Conservation (phyloP, 768 basidiomycete genomes). For the Tylopilus balloui region DNA sequence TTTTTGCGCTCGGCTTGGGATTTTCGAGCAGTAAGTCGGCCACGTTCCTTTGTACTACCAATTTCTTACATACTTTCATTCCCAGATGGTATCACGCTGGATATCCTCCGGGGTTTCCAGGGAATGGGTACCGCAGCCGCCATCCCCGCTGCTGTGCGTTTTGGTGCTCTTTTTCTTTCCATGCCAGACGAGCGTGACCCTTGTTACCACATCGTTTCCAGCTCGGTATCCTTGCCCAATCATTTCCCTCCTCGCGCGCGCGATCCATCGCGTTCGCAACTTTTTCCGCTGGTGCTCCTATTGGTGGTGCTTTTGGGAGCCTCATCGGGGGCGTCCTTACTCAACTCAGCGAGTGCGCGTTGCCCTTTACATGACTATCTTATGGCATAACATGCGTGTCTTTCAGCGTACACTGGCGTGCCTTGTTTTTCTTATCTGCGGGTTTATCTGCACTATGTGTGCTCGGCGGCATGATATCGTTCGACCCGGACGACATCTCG, state of each 20-base stretch:
- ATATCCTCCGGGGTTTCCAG: conserved; percentile 70
- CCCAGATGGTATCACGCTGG: conserved; percentile 56
- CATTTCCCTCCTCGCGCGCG: conserved; percentile 63
- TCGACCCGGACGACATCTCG: conserved; percentile 53
- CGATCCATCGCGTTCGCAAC: conserved; percentile 77
- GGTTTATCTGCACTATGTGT: conserved; percentile 52
- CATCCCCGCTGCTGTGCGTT: conserved; percentile 64
- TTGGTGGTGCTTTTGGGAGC: conserved; percentile 70
- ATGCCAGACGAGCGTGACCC: background rate
- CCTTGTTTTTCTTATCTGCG: conserved; percentile 51
- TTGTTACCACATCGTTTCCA: conserved; percentile 24
- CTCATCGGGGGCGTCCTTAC: conserved; percentile 67
- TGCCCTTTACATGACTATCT: background rate
- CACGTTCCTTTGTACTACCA: background rate
- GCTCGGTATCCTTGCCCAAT: conserved; percentile 78
- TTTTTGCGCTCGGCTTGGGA: conserved; percentile 60
- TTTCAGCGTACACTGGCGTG: conserved; percentile 6
- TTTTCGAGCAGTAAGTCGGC: conserved; percentile 47
- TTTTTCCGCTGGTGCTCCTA: conserved; percentile 79
- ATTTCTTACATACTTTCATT: background rate
- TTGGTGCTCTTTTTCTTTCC: background rate
- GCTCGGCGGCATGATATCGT: conserved; percentile 51
- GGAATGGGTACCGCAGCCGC: conserved; percentile 74
- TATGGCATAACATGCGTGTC: background rate
- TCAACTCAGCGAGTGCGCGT: conserved; percentile 41